Evolutionary conservation across 176 grass and related monocot species (phyloP).

Genomic region (Echinochloa phyllopogon): DNA sequence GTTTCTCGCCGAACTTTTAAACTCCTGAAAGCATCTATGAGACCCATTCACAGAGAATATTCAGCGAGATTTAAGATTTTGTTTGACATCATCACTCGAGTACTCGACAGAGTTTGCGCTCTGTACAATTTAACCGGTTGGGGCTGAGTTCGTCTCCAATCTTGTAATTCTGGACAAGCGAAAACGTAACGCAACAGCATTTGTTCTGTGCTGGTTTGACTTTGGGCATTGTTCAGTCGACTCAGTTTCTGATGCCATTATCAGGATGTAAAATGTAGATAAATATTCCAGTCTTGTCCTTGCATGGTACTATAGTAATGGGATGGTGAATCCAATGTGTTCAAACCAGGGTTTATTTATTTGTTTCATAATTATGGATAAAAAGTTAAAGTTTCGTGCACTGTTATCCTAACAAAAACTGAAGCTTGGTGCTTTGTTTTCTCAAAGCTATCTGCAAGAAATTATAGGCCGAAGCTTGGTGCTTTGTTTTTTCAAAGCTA

Average conservation of each 20-base stretch:
- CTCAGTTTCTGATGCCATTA: neutral
- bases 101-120: neutral
- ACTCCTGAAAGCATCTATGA: constrained; percentile 6
- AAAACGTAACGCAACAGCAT: constrained; percentile 18
- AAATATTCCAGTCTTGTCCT: constrained; percentile 2
- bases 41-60: neutral
- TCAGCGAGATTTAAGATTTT: neutral
- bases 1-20: neutral
- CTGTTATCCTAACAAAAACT: too few relatives aligned
- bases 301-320: neutral
- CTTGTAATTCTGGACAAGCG: neutral
- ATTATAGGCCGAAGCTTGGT: too few relatives aligned
- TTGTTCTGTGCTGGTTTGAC: neutral
- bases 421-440: too few relatives aligned
- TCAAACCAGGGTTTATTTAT: neutral
- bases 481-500: too few relatives aligned
- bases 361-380: neutral
- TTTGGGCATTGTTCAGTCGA: neutral
- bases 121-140: neutral
- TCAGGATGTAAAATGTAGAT: neutral
- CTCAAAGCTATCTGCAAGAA: too few relatives aligned
- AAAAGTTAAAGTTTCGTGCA: too few relatives aligned
- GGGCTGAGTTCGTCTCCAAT: neutral
- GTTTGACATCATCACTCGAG: neutral
- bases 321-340: neutral